Evolutionary conservation across 495 filamentous ascomycete species (phyloP).

Genomic region (Halenospora varia): DNA sequence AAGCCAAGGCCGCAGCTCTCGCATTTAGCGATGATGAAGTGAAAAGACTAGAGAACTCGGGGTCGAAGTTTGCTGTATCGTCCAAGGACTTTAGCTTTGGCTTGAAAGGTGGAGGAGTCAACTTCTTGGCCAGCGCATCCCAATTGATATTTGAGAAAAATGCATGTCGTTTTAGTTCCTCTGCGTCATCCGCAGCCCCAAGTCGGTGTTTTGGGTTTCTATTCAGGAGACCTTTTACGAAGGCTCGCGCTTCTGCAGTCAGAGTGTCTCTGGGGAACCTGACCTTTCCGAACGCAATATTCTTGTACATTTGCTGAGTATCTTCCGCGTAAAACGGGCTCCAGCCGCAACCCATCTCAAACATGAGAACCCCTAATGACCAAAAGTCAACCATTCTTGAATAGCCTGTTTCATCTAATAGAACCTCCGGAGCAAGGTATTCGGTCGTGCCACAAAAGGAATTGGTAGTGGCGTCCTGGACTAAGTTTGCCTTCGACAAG

Average conservation of each 20-base stretch:
- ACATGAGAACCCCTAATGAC: slow-evolving; percentile 93
- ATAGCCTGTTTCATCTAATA: slow-evolving; percentile 93
- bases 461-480: slow-evolving; percentile 91
- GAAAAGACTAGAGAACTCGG: slow-evolving; percentile 89
- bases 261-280: slow-evolving; percentile 90
- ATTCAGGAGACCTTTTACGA: slow-evolving; percentile 94
- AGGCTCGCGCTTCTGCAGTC: slow-evolving; percentile 87
- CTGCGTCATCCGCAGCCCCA: slow-evolving; percentile 81
- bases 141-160: slow-evolving; percentile 94
- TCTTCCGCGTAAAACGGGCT: slow-evolving; percentile 97
- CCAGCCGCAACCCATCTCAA: slow-evolving; percentile 99
- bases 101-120: slow-evolving; percentile 92
- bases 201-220: slow-evolving; percentile 92
- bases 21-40: slow-evolving; percentile 77
- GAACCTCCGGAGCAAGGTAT: slow-evolving; percentile 92
- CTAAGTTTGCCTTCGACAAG: slow-evolving; percentile 91
- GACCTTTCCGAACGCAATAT: slow-evolving; percentile 97
- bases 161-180: slow-evolving; percentile 89
- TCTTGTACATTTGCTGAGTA: slow-evolving; percentile 99
- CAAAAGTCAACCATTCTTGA: slow-evolving; percentile 99
- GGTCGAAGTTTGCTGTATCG: slow-evolving; percentile 95
- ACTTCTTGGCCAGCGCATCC: slow-evolving; percentile 76
- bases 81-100: slow-evolving; percentile 88
- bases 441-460: slow-evolving; percentile 97
- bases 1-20: slow-evolving; percentile 30